A percentile compares a stretch with the other conserved stretches of the same genome.
Conservation (phyloP, 768 basidiomycete species). For the Suillus clintonianus region DNA sequence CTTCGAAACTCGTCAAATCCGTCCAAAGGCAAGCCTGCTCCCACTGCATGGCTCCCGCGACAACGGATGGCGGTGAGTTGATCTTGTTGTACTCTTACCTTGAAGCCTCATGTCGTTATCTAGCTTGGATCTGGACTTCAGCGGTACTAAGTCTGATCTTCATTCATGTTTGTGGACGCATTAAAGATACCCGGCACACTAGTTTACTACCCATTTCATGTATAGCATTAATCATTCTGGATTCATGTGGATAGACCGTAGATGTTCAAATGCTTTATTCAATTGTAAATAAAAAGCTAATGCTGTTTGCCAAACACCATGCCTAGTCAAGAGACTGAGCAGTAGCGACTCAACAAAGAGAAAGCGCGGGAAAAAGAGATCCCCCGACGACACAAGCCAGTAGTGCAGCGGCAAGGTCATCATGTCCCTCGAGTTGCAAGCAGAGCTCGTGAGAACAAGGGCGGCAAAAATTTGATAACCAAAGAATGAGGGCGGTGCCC, state of each 20-base stretch:
- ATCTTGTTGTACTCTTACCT: background rate
- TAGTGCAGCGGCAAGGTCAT: constrained; percentile 43
- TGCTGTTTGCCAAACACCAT: background rate
- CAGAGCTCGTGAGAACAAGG: constrained; percentile 45
- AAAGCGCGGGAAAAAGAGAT: constrained; percentile 31
- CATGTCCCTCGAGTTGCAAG: constrained; percentile 42
- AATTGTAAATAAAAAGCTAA: no score
- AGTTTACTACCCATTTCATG: no score
- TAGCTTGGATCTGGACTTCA: constrained; percentile 32
- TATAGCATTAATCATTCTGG: no score
- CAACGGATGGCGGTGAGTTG: constrained; percentile 53
- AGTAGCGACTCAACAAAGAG: constrained; percentile 37
- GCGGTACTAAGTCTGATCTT: no score
- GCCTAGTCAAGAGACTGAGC: constrained; percentile 65
- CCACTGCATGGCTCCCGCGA: constrained; percentile 70
- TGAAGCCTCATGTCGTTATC: background rate
- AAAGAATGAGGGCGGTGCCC: constrained; percentile 46
- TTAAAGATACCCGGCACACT: constrained; percentile 15
- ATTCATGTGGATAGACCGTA: no score
- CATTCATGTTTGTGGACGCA: constrained; percentile 2
- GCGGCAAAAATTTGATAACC: constrained; percentile 58
- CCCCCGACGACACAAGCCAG: constrained; percentile 67
- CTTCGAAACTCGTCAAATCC: constrained; percentile 61
- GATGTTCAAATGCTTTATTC: no score
- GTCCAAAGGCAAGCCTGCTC: constrained; percentile 46